Evolutionary conservation across 768 basidiomycete species (phyloP), one percentile per base, ranked within the genome.

Genomic region (Leccinum broughii): DNA sequence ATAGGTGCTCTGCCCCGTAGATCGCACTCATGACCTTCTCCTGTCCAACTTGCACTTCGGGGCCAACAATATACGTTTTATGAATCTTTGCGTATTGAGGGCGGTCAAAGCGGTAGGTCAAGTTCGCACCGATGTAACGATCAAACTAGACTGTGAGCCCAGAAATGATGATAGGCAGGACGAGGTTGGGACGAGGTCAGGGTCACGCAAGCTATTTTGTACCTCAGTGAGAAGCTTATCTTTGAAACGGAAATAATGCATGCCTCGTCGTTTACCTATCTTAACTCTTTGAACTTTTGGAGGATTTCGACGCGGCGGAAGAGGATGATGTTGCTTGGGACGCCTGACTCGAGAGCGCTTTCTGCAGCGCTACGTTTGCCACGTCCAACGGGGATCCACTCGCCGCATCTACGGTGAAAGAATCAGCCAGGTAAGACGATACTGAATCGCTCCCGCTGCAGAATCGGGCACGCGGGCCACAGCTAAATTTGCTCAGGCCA

Each of bases 1-100:
- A 72, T 3, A 99, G 72, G 75, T 99, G 97, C 70, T 98, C 96
- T 6, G 92, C 95, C 97, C 96, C 97, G 68, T 98, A 98, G 7
- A 98, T 81, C 55, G 84, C 77, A 70, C 92, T 93, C 88, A 95
- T 92, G 67, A 91, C 88, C 72, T 86, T 89, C 69, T 93, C 92
- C 62, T 86, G 79, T 6, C 79, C 83, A 11, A 88, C 78, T 54
- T 82, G 75, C 30, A 92, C 89, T 53, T 86, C 81, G 52, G 80
- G 86, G 1, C 89, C 90, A 10, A 90, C 92, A 62, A 87, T 84
- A 64, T 87, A 92, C 62, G 76, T 74, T 67, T 88, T 86, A 50
- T 90, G 83, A 20, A 92, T 82, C 51, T 89, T 85, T 6, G 89
- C 87, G 63, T 96, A 98, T 72, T 98, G 95, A 6, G 86, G 85